These are phyloP conservation scores for Cercis canadensis DNA, from an alignment of 306 rosid species.

Conservation along the genomic window DNA sequence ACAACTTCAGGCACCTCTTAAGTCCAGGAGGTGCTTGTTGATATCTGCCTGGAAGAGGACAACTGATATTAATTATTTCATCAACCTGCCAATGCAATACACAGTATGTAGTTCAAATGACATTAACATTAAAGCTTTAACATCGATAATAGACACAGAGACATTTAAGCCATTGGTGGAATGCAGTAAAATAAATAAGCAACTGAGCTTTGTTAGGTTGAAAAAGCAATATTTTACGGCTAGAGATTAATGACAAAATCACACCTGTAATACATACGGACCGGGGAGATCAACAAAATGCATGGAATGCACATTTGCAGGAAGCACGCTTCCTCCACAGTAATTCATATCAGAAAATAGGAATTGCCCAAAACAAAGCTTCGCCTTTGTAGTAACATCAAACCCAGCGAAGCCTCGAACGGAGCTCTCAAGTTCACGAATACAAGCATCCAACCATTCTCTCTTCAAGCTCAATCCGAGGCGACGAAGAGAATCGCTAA, in stretches of 20 bases:
- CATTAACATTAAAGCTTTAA: no score
- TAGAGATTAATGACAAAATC: not conserved
- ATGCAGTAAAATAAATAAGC: not conserved
- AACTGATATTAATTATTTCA: constrained; percentile 73
- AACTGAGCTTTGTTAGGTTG: not conserved
- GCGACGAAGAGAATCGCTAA: constrained; percentile 56
- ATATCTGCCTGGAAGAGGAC: constrained; percentile 74
- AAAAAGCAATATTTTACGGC: not conserved
- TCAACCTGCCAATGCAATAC: constrained; percentile 66
- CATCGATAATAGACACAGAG: not conserved
- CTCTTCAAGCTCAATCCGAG: constrained; percentile 63
- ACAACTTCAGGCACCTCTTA: constrained; percentile 86
- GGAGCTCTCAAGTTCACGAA: constrained; percentile 50
- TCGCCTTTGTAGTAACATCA: constrained; percentile 59
- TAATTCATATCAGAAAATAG: constrained; percentile 71
- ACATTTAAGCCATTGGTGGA: not conserved
- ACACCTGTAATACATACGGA: constrained; percentile 83
- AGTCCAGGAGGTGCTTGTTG: constrained; percentile 63
- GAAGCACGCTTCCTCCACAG: constrained; percentile 71
- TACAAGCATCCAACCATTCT: constrained; percentile 67
- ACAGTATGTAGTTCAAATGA: not conserved
- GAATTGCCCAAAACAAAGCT: constrained; percentile 77
- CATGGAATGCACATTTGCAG: constrained; percentile 68
- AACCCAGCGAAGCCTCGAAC: constrained; percentile 50
- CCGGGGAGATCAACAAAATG: constrained; percentile 79